Evolutionary conservation across 257 asterid species (phyloP).

Genomic region (Salvia hispanica): DNA sequence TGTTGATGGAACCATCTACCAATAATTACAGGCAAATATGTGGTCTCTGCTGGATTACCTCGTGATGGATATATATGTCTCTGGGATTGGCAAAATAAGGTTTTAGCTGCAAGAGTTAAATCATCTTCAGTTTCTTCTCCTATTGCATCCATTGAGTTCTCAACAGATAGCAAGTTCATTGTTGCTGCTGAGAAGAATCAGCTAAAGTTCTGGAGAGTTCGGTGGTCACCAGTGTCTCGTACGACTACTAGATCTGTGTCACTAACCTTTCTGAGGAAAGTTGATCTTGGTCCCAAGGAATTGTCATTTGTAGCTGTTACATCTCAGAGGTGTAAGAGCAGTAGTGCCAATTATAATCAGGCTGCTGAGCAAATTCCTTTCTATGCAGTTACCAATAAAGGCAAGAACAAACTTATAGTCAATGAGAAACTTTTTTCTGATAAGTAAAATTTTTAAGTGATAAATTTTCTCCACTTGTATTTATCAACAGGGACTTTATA

Average conservation of each 20-base stretch:
- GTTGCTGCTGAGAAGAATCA: constrained; percentile 62
- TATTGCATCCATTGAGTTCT: constrained; percentile 53
- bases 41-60: constrained; percentile 64
- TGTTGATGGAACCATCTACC: constrained; percentile 5
- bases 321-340: constrained; percentile 34
- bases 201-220: constrained; percentile 61
- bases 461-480: constrained; percentile 14
- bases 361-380: constrained; percentile 44
- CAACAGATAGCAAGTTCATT: constrained; percentile 51
- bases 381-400: constrained; percentile 67
- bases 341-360: constrained; percentile 30
- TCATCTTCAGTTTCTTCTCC: constrained; percentile 51
- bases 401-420: constrained; percentile 36
- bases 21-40: constrained; percentile 51
- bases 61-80: constrained; percentile 69
- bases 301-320: constrained; percentile 57
- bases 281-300: constrained; percentile 52
- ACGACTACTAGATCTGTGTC: constrained; percentile 46
- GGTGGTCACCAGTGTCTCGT: constrained; percentile 49
- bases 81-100: constrained; percentile 60
- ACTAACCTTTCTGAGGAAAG: constrained; percentile 43
- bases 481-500: constrained; percentile 56
- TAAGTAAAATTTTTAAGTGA: constrained; percentile 15
- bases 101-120: constrained; percentile 53
- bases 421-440: constrained; percentile 10